Conservation (phyloP, 768 basidiomycete species). For the Tubosaeta sp. region DNA sequence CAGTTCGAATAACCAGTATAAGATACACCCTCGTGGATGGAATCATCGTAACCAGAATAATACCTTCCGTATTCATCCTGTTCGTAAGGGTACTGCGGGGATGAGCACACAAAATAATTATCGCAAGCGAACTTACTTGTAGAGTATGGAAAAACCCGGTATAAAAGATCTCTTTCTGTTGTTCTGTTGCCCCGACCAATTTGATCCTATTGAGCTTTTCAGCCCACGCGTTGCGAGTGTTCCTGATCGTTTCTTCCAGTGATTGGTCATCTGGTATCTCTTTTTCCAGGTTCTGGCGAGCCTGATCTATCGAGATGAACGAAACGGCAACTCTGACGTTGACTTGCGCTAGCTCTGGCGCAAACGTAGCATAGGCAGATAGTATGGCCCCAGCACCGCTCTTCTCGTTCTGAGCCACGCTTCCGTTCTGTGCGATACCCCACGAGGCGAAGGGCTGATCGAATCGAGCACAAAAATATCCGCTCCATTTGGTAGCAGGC, state of each 20-base stretch:
- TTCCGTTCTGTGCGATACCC: slow-evolving; percentile 50
- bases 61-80: slow-evolving; percentile 62
- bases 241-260: slow-evolving; percentile 48
- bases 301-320: slow-evolving; percentile 70
- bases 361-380: slow-evolving; percentile 50
- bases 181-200: slow-evolving; percentile 45
- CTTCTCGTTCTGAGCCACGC: slow-evolving; percentile 25
- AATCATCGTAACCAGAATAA: slow-evolving; percentile 74
- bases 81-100: slow-evolving; percentile 68
- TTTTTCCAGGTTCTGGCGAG: slow-evolving; percentile 45
- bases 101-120: not conserved
- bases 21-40: slow-evolving; percentile 58
- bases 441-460: slow-evolving; percentile 39
- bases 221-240: slow-evolving; percentile 50
- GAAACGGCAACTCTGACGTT: slow-evolving; percentile 65
- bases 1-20: slow-evolving; percentile 82
- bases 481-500: slow-evolving; percentile 35
- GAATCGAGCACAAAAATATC: slow-evolving; percentile 58
- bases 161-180: slow-evolving; percentile 49
- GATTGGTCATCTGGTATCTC: slow-evolving; percentile 45
- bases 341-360: slow-evolving; percentile 30
- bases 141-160: slow-evolving; percentile 62
- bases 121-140: slow-evolving; percentile 36
- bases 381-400: slow-evolving; percentile 41
- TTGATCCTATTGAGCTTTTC: slow-evolving; percentile 52